A percentile compares a stretch with the other conserved stretches of the same genome.
Evolutionary conservation across 2,329 filamentous ascomycete genomes (phyloP).

Genomic region (Fusarium miscanthi): DNA sequence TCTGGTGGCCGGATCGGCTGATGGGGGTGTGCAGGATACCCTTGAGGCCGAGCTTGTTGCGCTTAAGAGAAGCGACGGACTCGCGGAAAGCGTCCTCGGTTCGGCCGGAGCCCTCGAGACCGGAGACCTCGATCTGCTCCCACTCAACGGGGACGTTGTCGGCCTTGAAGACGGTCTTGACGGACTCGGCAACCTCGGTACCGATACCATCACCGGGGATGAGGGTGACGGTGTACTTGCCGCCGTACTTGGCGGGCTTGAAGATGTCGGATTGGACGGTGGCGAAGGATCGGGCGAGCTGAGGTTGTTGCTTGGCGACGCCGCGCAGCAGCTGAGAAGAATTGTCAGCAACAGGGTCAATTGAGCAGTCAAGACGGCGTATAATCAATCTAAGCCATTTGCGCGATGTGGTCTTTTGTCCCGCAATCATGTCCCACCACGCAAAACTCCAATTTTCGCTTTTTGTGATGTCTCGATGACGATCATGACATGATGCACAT

Average conservation of each 20-base stretch:
- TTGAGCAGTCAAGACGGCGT: neutral
- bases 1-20: slow-evolving; percentile 96
- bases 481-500: slow-evolving; percentile 35
- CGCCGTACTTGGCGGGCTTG: slow-evolving; percentile 98
- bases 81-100: slow-evolving; percentile 96
- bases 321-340: slow-evolving; percentile 62
- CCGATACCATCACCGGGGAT: slow-evolving; percentile 99
- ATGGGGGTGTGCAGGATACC: slow-evolving; percentile 98
- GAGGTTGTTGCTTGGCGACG: slow-evolving; percentile 60
- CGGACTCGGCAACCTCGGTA: slow-evolving; percentile 95
- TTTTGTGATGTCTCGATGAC: slow-evolving; percentile 20
- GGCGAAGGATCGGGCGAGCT: slow-evolving; percentile 71
- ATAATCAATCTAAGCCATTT: slow-evolving; percentile 9
- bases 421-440: neutral
- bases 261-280: slow-evolving; percentile 95
- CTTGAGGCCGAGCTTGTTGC: slow-evolving; percentile 99
- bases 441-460: slow-evolving; percentile 4
- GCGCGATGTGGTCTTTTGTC: neutral
- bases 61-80: slow-evolving; percentile 92
- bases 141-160: slow-evolving; percentile 99
- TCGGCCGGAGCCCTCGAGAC: slow-evolving; percentile 82
- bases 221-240: slow-evolving; percentile 98
- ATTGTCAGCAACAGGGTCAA: slow-evolving; percentile 41
- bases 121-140: slow-evolving; percentile 97
- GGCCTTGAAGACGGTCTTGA: slow-evolving; percentile 99